These are phyloP conservation scores for Kuraishia ogatae DNA, from an alignment of 805 yeast species.

Conservation along the genomic window DNA sequence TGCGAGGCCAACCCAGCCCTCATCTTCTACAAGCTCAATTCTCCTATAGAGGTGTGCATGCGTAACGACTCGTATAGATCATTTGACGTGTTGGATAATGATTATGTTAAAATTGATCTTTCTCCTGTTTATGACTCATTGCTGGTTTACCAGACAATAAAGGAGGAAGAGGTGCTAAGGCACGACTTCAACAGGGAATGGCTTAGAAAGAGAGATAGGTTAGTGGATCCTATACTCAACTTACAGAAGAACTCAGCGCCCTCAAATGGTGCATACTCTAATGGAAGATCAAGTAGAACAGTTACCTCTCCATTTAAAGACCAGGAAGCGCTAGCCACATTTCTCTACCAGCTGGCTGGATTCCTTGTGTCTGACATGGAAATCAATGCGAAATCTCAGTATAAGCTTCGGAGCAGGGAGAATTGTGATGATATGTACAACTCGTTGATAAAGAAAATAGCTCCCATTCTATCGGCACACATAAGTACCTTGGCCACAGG, in stretches of 20 bases:
- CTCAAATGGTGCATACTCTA: background rate
- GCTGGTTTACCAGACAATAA: slow-evolving; percentile 69
- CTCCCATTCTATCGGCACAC: slow-evolving; percentile 46
- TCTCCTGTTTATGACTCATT: slow-evolving; percentile 78
- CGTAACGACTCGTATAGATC: slow-evolving; percentile 36
- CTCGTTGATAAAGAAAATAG: slow-evolving; percentile 47
- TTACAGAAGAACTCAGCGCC: background rate
- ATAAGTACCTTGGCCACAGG: slow-evolving; percentile 31
- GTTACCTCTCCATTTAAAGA: slow-evolving; percentile 21
- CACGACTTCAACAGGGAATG: slow-evolving; percentile 64
- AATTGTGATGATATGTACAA: slow-evolving; percentile 73
- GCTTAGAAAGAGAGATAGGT: slow-evolving; percentile 56
- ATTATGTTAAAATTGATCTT: slow-evolving; percentile 42
- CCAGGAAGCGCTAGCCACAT: slow-evolving; percentile 40
- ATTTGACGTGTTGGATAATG: slow-evolving; percentile 41
- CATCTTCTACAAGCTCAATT: slow-evolving; percentile 60
- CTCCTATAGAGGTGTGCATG: slow-evolving; percentile 76
- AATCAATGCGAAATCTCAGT: slow-evolving; percentile 54
- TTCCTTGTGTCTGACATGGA: slow-evolving; percentile 71
- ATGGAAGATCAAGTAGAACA: slow-evolving; percentile 5
- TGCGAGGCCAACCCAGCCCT: slow-evolving; percentile 36
- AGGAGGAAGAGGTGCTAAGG: slow-evolving; percentile 52
- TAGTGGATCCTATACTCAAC: slow-evolving; percentile 47
- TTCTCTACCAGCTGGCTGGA: slow-evolving; percentile 58
- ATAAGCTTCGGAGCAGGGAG: slow-evolving; percentile 51